Evolutionary conservation across 768 basidiomycete genomes (phyloP), one percentile per base, ranked within the genome.

Genomic region (Butyriboletus loyo): DNA sequence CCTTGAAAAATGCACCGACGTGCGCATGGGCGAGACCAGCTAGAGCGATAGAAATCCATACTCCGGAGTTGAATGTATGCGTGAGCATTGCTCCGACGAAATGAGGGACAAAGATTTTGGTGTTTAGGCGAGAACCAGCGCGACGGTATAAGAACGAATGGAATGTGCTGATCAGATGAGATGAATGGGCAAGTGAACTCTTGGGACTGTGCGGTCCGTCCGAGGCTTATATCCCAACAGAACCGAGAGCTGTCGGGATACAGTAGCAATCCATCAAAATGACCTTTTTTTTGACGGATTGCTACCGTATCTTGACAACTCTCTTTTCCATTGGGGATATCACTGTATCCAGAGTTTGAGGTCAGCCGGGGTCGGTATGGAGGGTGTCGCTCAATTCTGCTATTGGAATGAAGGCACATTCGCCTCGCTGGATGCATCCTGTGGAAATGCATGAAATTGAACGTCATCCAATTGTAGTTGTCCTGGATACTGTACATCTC

Each of bases 11-110:
- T 5, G 24, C 1, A 35, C 0, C 10, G 0, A 44, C 17, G 43
- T 62, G 61, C 3, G 52, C 61, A 32, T 36, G 21, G 6, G 41
- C 50, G 11, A 64, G 44, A 32, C 49, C 31, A 37, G 54, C 58
- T 9, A 62, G 35, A 37, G 50, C 41, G 5, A 62, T 25, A 35
- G 52, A 41, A 17, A 24, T 27, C 62, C 51, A 61, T 42, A 37
- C 19, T 22, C 37, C n/a, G 3, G 21, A 7, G 7, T 7, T 37
- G 38, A 31, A 31, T n/a, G 49, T 5, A 49, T 17, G 48, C 4
- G 22, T 4, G 17, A 19, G 25, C 52, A 64, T 57, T 27, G 30
- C 9, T 51, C 1, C 5, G 24, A 46, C 9, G 17, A 36, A 46
- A 42, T 9, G 30, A 53, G n/a, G 31, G 41, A 38, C 13, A 24